phyloP scores from a whole-genome alignment of 2,329 filamentous ascomycete species.

The Metarhizium humberi region DNA sequence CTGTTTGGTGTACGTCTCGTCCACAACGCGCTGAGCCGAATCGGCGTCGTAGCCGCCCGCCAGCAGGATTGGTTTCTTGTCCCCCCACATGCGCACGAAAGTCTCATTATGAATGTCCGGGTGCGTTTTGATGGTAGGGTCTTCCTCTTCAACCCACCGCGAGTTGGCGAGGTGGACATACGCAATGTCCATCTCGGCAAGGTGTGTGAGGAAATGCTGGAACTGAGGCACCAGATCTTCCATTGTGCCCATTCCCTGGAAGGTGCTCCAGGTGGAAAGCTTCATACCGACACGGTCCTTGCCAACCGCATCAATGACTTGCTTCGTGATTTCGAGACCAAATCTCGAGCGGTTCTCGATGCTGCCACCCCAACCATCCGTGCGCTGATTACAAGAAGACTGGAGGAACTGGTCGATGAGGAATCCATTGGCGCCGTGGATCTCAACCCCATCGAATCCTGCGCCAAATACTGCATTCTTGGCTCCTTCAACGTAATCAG shows the following conservation, averaged over 20 bases:
- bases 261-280: neutral
- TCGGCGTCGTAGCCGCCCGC: neutral
- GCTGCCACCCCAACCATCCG: slow-evolving; percentile 44
- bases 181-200: slow-evolving; percentile 43
- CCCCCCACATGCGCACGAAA: neutral
- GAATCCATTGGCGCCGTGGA: slow-evolving; percentile 49
- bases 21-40: slow-evolving; percentile 21
- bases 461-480: slow-evolving; percentile 44
- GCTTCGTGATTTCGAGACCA: slow-evolving; percentile 37
- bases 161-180: slow-evolving; percentile 56
- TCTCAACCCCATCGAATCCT: slow-evolving; percentile 64
- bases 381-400: slow-evolving; percentile 37
- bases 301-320: slow-evolving; percentile 33
- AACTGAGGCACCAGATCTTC: neutral
- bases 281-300: slow-evolving; percentile 26
- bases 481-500: slow-evolving; percentile 46
- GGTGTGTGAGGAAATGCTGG: slow-evolving; percentile 40
- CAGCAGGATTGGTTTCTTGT: neutral
- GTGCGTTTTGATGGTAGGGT: neutral
- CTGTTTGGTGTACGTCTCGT: slow-evolving; percentile 26
- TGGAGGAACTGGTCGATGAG: slow-evolving; percentile 55
- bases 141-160: slow-evolving; percentile 22
- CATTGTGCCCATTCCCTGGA: neutral
- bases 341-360: slow-evolving; percentile 44
- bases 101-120: neutral